Base-by-base conservation (phyloP, 2,329 filamentous ascomycete genomes). In the Xylariales sp. region DNA sequence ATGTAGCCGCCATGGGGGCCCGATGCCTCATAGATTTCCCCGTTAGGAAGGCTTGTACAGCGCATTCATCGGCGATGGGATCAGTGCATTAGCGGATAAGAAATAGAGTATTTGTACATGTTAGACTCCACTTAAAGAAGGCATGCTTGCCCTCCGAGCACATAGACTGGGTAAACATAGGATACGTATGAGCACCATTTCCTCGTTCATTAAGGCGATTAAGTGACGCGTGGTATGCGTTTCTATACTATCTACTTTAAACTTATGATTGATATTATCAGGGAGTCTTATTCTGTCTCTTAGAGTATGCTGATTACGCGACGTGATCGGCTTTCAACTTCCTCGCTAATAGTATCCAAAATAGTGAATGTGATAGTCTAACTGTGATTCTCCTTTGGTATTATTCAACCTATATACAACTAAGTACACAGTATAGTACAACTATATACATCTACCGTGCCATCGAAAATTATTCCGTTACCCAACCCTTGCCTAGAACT, bases 401-500 rank as follows among this genome's bases (percentile, higher is more conserved):
- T 54, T 12, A 10, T 16, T 3, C 3, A 9, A 23, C 23, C 23
- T 60, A 67, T 59, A 64, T 59, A 58, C 59, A 63, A 58, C 23
- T 16, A 30, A 30, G 3, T 1, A 48, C 14, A 30, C 5, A 9
- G 9, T 28, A 45, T 32, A 18, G n/a, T n/a, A 36, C 6, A 39
- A 18, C 3, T 5, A 36, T 16, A 30, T 3, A 4, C 18, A 52
- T 46, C 7, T n/a, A 14, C 7, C 32, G n/a, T 16, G 48, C 10
- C 5, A 39, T 58, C 14, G 3, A 32, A n/a, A 32, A 41, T 76
- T 75, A 88, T 71, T 85, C 90, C 68, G 92, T 87, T 71, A 91
- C 86, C 93, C 94, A 97, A 0, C 91, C 92, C 72, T 88, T 89
- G 46, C 88, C 91, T 0, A 84, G 78, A 67, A 93, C 87, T 81